Evolutionary conservation across 441 rosid species (phyloP), one percentile per base, ranked within the genome.

Genomic region (Rhodomyrtus psidioides): DNA sequence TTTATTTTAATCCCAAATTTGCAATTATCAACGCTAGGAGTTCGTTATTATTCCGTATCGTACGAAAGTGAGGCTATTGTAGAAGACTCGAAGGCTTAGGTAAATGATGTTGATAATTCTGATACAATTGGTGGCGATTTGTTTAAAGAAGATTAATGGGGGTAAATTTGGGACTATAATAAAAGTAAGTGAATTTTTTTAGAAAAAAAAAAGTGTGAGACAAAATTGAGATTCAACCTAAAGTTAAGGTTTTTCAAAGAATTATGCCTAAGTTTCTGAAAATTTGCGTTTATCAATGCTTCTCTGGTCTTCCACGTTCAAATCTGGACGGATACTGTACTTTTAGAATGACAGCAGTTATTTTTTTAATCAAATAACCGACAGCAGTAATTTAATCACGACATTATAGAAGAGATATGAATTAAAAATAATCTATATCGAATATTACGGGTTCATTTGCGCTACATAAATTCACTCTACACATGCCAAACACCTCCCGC

Each of bases 11-110:
- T 34, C 4, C 34, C 34, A 34, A 34, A 34, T 34, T 34, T 34
- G 34, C 34, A 34, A 34, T 34, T 34, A 34, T 34, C 13, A 30
- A 62, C 5, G 17, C 1, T 0, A 4, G 2, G 1, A 9, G 13
- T 3, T 9, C 26, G 9, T 2, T 3, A 2, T 10, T 21, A 6
- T 10, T 24, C 0, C 7, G 15, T 12, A 57, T 0, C 7, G 15
- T 12, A 57, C 7, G 28, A 57, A 10, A 10, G 49, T 21, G 0
- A 2, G 1, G 26, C 1, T 19, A 5, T 9, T 65, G 49, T 28
- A 10, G 16, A 70, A 34, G 0, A 19, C 3, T 0, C 0, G 1
- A 12, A 34, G 0, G 9, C 3, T 0, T 0, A 0, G 3, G 2
- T 70, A 5, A 39, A 3, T 19, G 0, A 34, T 2, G 6, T 70